A percentile compares a stretch with the other conserved stretches of the same genome.
These are phyloP conservation scores for Xylaria nigripes DNA, from an alignment of 495 filamentous ascomycete genomes.

Conservation along the genomic window DNA sequence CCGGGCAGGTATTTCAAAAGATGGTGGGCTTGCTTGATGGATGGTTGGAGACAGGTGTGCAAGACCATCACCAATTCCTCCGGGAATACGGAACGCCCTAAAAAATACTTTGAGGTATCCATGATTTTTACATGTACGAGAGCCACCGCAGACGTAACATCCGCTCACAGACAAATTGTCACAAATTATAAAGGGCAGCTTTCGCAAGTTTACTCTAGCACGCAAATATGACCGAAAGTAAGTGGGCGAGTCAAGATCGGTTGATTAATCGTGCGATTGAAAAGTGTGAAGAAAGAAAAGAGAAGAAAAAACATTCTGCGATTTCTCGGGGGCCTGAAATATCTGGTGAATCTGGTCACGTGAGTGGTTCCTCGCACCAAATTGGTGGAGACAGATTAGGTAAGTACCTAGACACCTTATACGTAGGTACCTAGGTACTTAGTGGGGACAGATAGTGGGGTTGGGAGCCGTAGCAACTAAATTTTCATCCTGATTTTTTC, in stretches of 20 bases:
- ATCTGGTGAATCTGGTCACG: slow-evolving; percentile 9
- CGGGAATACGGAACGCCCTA: no score
- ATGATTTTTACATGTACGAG: slow-evolving; percentile 14
- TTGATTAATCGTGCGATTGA: slow-evolving; percentile 45
- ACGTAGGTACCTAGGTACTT: no score
- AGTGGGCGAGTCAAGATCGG: slow-evolving; percentile 37
- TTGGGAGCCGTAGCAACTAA: no score
- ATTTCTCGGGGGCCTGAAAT: slow-evolving; percentile 1
- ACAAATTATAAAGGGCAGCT: slow-evolving; percentile 17
- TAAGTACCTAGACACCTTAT: no score
- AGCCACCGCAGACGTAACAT: slow-evolving; percentile 19
- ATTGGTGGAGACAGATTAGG: no score
- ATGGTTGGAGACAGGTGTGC: no score
- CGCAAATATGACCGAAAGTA: slow-evolving; percentile 45
- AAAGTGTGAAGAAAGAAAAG: slow-evolving; percentile 34
- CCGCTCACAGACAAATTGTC: slow-evolving; percentile 12
- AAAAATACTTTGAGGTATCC: no score
- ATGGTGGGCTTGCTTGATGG: no score
- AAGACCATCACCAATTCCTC: background rate
- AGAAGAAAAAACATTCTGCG: background rate
- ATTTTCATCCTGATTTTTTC: no score
- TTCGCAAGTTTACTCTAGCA: slow-evolving; percentile 33
- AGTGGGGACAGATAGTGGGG: no score
- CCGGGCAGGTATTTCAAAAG: no score
- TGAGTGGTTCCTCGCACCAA: no score